Conservation (phyloP, 2,329 filamentous ascomycete genomes). For the Alternaria ethzedia region DNA sequence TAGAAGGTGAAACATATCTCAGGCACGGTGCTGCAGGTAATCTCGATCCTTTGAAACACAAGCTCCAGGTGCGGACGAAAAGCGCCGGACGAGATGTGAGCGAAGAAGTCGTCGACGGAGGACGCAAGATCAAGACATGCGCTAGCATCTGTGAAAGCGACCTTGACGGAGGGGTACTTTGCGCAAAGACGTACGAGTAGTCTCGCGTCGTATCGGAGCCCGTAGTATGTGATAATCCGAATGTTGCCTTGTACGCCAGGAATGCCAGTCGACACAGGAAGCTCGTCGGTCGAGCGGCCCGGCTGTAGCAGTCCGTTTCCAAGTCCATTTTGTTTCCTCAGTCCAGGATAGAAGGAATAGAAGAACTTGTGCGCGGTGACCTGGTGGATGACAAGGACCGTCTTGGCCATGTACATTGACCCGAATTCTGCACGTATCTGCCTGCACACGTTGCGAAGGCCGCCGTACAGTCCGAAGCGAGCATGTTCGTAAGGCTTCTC, state of each 20-base stretch:
- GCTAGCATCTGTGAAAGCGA: neutral
- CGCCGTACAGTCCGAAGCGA: neutral
- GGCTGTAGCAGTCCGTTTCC: accelerated
- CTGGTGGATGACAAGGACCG: neutral
- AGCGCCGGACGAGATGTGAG: neutral
- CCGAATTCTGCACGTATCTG: neutral
- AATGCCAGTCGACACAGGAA: neutral
- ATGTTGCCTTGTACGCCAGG: neutral
- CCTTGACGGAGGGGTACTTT: neutral
- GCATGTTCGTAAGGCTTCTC: neutral
- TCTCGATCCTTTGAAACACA: neutral
- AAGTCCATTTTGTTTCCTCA: neutral
- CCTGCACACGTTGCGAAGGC: neutral
- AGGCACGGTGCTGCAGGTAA: neutral
- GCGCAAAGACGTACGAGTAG: neutral
- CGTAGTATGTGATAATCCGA: neutral
- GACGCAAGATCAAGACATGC: neutral
- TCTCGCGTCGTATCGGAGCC: neutral
- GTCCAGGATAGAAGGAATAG: neutral
- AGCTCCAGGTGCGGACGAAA: neutral
- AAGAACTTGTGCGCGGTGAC: neutral
- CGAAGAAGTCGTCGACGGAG: neutral
- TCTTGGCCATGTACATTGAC: neutral
- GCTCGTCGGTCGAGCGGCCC: accelerated
- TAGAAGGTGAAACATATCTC: too few relatives aligned